These are phyloP conservation scores for Leptomonas pyrrhocoris DNA, from an alignment of 208 protist genomes.

Conservation along the genomic window DNA sequence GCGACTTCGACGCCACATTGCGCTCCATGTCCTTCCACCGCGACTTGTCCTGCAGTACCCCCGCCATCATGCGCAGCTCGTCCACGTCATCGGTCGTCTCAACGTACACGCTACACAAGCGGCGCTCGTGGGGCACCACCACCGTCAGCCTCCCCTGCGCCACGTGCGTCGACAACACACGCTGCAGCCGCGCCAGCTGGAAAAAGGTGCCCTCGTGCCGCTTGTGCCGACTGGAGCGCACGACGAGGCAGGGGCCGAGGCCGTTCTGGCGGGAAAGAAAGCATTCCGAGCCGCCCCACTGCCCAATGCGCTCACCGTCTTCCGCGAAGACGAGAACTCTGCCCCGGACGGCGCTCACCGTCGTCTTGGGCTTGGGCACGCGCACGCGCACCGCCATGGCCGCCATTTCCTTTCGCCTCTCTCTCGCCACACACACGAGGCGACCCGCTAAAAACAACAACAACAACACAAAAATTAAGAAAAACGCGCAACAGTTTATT, in stretches of 20 bases:
- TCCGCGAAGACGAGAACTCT: slow-evolving; percentile 58
- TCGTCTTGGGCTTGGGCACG: slow-evolving; percentile 69
- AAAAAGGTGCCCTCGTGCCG: slow-evolving; percentile 79
- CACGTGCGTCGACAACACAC: slow-evolving; percentile 56
- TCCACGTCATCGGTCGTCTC: slow-evolving; percentile 63
- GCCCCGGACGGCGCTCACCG: slow-evolving; percentile 60
- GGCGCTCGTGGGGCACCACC: slow-evolving; percentile 55
- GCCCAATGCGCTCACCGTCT: slow-evolving; percentile 70
- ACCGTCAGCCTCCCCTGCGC: slow-evolving; percentile 74
- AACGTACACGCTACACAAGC: slow-evolving; percentile 71
- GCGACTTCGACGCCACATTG: slow-evolving; percentile 51
- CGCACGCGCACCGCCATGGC: slow-evolving; percentile 18
- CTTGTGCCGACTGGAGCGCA: slow-evolving; percentile 68
- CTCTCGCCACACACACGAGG: no score
- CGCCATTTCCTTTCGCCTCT: slow-evolving; percentile 19
- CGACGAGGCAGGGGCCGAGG: slow-evolving; percentile 81
- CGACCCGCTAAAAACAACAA: no score
- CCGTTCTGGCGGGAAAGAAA: slow-evolving; percentile 74
- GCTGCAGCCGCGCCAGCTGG: slow-evolving; percentile 46
- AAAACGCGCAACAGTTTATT: no score
- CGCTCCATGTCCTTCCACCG: slow-evolving; percentile 67
- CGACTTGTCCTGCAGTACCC: slow-evolving; percentile 50
- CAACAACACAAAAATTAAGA: no score
- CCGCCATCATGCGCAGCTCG: slow-evolving; percentile 70
- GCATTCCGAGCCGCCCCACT: slow-evolving; percentile 87